phyloP scores from a whole-genome alignment of 169 alveolate species.

The Eimeria maxima region DNA sequence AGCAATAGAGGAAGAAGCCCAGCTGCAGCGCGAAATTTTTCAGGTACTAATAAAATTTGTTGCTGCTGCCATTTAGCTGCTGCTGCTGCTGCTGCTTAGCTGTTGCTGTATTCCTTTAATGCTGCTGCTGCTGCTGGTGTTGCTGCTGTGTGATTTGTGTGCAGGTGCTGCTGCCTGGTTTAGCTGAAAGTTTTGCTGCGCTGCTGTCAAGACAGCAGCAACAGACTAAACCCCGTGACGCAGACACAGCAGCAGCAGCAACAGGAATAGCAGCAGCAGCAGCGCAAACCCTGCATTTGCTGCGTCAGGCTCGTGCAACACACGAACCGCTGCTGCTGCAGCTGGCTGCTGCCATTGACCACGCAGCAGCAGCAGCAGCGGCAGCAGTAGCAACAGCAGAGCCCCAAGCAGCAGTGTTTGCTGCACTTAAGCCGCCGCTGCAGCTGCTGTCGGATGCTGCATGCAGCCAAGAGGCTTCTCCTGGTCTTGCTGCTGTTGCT shows the following conservation, averaged over 20 bases:
- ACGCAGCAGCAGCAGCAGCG: constrained; percentile 52
- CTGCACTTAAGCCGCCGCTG: background rate
- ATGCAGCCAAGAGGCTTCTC: constrained; percentile 1
- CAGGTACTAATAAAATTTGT: background rate
- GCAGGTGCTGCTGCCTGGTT: constrained; percentile 34
- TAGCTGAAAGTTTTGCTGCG: background rate
- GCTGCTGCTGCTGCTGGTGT: background rate
- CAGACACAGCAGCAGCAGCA: constrained; percentile 11
- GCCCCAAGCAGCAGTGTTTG: constrained; percentile 6
- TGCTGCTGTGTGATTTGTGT: constrained; percentile 16
- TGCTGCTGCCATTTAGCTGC: background rate
- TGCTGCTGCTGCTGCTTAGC: background rate
- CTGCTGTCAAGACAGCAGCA: constrained; percentile 8
- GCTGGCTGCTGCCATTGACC: constrained; percentile 34
- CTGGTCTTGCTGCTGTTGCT: constrained; percentile 21
- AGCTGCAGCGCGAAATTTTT: background rate
- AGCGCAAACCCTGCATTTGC: constrained; percentile 38
- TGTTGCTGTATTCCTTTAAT: background rate
- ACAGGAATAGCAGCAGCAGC: constrained; percentile 33
- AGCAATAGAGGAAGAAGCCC: constrained; percentile 1
- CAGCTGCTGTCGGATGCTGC: constrained; percentile 61
- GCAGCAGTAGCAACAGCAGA: background rate
- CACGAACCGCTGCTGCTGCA: constrained; percentile 64
- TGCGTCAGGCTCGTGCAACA: constrained; percentile 55
- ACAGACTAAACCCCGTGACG: background rate